Evolutionary conservation across 192 early-diverging fungal genomes (phyloP).

Genomic region (Chytriomyces confervae): DNA sequence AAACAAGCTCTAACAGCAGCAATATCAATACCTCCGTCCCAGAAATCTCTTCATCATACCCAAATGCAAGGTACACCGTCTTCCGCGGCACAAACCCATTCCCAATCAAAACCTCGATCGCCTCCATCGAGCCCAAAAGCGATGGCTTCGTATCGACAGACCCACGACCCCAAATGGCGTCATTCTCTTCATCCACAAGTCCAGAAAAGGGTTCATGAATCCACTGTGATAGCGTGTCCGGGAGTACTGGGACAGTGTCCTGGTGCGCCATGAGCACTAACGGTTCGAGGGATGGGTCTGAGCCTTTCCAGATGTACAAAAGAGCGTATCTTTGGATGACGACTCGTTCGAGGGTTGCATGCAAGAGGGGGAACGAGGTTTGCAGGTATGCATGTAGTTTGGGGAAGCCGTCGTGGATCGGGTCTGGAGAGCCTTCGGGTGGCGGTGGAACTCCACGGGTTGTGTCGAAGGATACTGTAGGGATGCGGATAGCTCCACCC

Average conservation of each 20-base stretch:
- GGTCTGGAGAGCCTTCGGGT: constrained; percentile 23
- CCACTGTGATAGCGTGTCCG: constrained; percentile 43
- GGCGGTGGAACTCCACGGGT: constrained; percentile 39
- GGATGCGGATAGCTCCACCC: constrained; percentile 43
- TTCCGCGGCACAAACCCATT: constrained; percentile 46
- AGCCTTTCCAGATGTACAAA: constrained; percentile 52
- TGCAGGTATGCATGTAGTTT: constrained; percentile 27
- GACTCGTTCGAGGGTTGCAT: constrained; percentile 33
- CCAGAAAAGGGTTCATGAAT: constrained; percentile 50
- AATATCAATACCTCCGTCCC: constrained; percentile 11
- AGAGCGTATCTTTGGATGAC: constrained; percentile 45
- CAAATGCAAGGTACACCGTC: constrained; percentile 50
- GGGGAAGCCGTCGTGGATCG: constrained; percentile 28
- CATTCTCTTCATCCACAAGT: constrained; percentile 31
- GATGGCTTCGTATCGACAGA: constrained; percentile 51
- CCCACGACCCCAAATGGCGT: constrained; percentile 50
- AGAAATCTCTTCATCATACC: constrained; percentile 52
- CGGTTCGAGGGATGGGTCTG: constrained; percentile 27
- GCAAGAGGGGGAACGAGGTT: constrained; percentile 10
- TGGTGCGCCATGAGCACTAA: constrained; percentile 49
- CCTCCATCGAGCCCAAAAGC: constrained; percentile 48
- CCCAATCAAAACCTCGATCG: constrained; percentile 49
- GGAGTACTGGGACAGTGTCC: constrained; percentile 55
- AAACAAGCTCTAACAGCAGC: too few species aligned
- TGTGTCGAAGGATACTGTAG: constrained; percentile 48